Percentiles rank a stretch among this genome's conserved stretches.
Evolutionary conservation across 441 rosid species (phyloP).

Genomic region (Adansonia grandidieri): DNA sequence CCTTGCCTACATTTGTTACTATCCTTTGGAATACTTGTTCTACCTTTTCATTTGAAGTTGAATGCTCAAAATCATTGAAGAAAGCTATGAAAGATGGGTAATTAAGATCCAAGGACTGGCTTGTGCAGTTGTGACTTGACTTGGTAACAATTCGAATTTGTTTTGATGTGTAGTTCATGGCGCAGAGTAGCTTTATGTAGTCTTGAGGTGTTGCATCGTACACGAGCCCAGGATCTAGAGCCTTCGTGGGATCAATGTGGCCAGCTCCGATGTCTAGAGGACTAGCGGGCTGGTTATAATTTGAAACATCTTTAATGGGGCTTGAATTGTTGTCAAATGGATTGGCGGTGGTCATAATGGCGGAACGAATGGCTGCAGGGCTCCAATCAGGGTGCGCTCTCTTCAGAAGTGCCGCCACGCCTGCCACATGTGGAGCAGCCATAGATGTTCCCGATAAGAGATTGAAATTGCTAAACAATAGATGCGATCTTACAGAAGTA

Average conservation of each 20-base stretch:
- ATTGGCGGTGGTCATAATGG: slow-evolving; percentile 4
- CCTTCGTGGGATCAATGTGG: slow-evolving; percentile 36
- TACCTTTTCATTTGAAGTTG: slow-evolving; percentile 26
- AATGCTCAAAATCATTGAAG: slow-evolving; percentile 16
- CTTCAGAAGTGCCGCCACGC: neutral
- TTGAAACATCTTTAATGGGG: neutral
- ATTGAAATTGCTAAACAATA: slow-evolving; percentile 10
- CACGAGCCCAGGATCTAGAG: slow-evolving; percentile 38
- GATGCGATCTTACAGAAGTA: neutral
- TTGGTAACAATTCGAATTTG: slow-evolving; percentile 37
- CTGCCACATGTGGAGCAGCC: slow-evolving; percentile 9
- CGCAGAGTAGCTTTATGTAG: slow-evolving; percentile 33
- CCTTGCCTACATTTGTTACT: slow-evolving; percentile 47
- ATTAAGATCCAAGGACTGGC: slow-evolving; percentile 25
- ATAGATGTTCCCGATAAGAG: slow-evolving; percentile 26
- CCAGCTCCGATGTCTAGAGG: slow-evolving; percentile 41
- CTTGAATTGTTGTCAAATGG: neutral
- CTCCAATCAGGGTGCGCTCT: slow-evolving; percentile 16
- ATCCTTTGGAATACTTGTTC: slow-evolving; percentile 39
- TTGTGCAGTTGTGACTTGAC: neutral
- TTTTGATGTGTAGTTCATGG: slow-evolving; percentile 32
- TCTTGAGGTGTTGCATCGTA: slow-evolving; percentile 33
- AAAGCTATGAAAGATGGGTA: slow-evolving; percentile 45
- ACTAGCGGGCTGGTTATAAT: slow-evolving; percentile 17
- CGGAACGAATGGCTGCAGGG: neutral